Evolutionary conservation across 1,284 basidiomycete species (phyloP), one percentile per base, ranked within the genome.

Genomic region (Prillingera fragicola): DNA sequence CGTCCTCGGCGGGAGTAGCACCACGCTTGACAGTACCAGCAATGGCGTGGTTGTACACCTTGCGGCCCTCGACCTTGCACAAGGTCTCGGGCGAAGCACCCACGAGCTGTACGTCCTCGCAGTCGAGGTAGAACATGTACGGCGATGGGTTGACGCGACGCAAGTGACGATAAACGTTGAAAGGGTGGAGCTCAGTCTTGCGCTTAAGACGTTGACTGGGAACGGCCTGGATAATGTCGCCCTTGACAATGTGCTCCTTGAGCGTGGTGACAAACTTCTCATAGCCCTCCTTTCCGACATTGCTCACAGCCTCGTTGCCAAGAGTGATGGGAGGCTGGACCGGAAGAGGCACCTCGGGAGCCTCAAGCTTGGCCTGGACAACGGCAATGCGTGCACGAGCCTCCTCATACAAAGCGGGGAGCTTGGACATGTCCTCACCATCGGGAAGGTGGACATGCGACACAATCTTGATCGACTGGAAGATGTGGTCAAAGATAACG

Each of bases 41-140:
- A 50, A 99, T 98, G 9, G 95, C 95, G 67, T 99, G 95, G 61
- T 97, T 97, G 67, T 80, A 94, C 10, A 99, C 95, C 53, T 88
- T 85, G 63, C 87, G 85, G 57, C 78, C 80, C 69, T 90, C 84
- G 21, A 99, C 90, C 70, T 94, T 96, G 74, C 95, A 98, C 12
- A 99, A 75, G 14, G 94, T 97, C 73, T 99, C 95, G 0, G 95
- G 95, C 57, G 88, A 94, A 1, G 95, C 95, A 9, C 95, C 95
- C 13, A 98, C 91, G 25, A 99, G 76, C 69, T 97, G 90, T 9
- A 90, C 70, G 46, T 88, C 88, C 8, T 88, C 87, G 59, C 89
- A 92, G 61, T 98, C 88, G 54, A 99, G 71, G 69, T 94, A 99
- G 73, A 95, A 99, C 94, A 96, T 98, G 73, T 99, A 98, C 5